Evolutionary conservation across 2,329 filamentous ascomycete genomes (phyloP).

Genomic region (Teratosphaeria zuluensis): DNA sequence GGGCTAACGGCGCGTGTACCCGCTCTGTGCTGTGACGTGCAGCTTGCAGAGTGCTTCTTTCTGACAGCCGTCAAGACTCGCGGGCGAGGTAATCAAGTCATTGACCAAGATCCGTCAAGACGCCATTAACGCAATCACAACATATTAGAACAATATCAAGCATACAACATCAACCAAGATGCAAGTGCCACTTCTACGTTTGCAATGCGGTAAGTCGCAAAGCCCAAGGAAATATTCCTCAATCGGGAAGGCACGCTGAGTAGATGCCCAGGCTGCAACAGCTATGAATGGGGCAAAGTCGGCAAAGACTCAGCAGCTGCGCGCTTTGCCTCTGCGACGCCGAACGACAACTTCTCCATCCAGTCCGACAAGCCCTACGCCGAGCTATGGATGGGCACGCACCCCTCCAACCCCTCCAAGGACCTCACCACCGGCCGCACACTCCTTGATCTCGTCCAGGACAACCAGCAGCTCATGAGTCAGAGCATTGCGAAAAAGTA

Average conservation of each 20-base stretch:
- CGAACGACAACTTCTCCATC: conserved; percentile 63
- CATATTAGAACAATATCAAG: not conserved
- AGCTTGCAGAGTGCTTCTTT: not conserved
- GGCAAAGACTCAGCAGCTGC: conserved; percentile 81
- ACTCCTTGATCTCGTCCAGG: conserved; percentile 75
- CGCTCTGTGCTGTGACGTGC: not conserved
- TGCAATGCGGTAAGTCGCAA: conserved; percentile 57
- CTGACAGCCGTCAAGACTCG: not conserved
- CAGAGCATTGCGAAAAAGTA: conserved; percentile 63
- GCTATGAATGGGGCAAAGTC: conserved; percentile 97
- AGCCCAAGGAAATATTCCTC: not conserved
- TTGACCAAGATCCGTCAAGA: not conserved
- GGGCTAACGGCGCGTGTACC: not conserved
- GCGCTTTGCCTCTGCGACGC: conserved; percentile 77
- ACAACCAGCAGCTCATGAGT: conserved; percentile 76
- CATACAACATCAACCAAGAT: conserved; percentile 32
- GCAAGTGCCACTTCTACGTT: conserved; percentile 73
- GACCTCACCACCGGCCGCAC: conserved; percentile 75
- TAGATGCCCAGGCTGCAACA: conserved; percentile 69
- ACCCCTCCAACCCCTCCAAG: conserved; percentile 89
- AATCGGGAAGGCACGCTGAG: conserved; percentile 14
- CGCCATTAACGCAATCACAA: too few species aligned
- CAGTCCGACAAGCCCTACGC: conserved; percentile 87
- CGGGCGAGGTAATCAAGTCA: not conserved
- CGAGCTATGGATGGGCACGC: conserved; percentile 99